Base-by-base conservation (phyloP, 2,329 filamentous ascomycete species). In the Sarocladiaceae sp. region DNA sequence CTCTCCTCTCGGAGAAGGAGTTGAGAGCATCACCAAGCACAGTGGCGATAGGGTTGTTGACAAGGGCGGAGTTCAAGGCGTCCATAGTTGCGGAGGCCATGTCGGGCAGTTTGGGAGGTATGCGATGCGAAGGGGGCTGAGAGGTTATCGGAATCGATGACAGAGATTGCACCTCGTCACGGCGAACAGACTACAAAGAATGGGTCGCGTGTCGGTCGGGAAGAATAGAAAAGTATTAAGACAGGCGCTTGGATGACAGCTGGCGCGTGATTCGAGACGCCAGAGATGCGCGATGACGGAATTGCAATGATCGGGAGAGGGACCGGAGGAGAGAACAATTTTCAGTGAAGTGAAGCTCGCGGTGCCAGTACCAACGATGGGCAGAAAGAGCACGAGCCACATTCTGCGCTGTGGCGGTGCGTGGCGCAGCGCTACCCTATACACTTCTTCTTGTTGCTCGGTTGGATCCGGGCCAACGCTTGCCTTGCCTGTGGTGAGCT, bases 1-100 rank as follows among this genome's bases (percentile, higher is more conserved):
- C 88, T 77, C 94, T 87, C 74, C 89, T 84, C 63, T 94, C 88
- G 57, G 86, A 87, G 69, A 97, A 95, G 51, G 85, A 82, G 63
- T 78, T 81, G 74, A 94, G 87, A 71, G 84, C 85, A 78, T 96
- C 88, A 70, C 83, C 80, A 61, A 96, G 66, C 59, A 82, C 78
- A 59, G 77, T 76, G 52, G 84, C 76, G 63, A 94, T 71, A 55
- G 88, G 82, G 70, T 96, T 96, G 64, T 86, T 80, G 63, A 82
- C 78, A 59, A 96, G 68, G 61, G 90, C 82, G 64, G 83, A 82
- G 59, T 66, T 66, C 57, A 73, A 62, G 83, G 74, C 60, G 79
- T 77, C 70, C 72, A 78, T 60, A 62, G 68, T 64, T 59, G 64
- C 66, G 61, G 77, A 71, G 56, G 77, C 74, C 79, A 83, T 82